Percentiles rank a stretch among this genome's conserved stretches.
Conservation (phyloP, 1,284 basidiomycete species). For the Neonothopanus nambi region DNA sequence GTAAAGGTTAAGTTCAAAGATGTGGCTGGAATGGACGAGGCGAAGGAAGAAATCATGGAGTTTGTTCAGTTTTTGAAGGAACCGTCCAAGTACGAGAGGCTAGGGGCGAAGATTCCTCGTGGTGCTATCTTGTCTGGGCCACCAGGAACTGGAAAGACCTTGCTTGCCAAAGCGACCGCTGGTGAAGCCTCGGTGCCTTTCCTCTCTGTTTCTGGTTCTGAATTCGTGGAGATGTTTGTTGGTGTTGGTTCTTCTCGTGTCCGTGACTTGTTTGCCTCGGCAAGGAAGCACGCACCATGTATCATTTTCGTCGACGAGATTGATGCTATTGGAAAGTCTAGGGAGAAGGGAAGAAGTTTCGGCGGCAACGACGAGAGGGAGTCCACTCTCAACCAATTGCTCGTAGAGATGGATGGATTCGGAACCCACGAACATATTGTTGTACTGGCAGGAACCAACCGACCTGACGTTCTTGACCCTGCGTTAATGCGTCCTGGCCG, state of each 20-base stretch:
- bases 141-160: slow-evolving; percentile 97
- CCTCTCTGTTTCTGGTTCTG: slow-evolving; percentile 97
- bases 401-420: slow-evolving; percentile 99
- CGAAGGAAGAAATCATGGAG: slow-evolving; percentile 99
- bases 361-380: slow-evolving; percentile 99
- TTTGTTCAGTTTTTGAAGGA: slow-evolving; percentile 99
- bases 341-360: slow-evolving; percentile 85
- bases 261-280: slow-evolving; percentile 94
- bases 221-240: slow-evolving; percentile 99
- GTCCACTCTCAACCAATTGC: slow-evolving; percentile 94
- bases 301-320: slow-evolving; percentile 99
- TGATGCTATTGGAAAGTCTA: slow-evolving; percentile 96
- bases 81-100: slow-evolving; percentile 90
- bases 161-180: slow-evolving; percentile 97
- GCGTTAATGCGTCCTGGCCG: slow-evolving; percentile 96
- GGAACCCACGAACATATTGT: slow-evolving; percentile 95
- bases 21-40: slow-evolving; percentile 99
- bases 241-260: slow-evolving; percentile 98
- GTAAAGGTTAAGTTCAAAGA: slow-evolving; percentile 94
- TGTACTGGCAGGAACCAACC: slow-evolving; percentile 95
- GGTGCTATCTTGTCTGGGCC: slow-evolving; percentile 98
- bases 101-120: slow-evolving; percentile 98
- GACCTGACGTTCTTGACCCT: slow-evolving; percentile 93
- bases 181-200: slow-evolving; percentile 98
- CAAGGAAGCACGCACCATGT: slow-evolving; percentile 96